Evolutionary conservation across 1,284 basidiomycete species (phyloP).

Genomic region (Stereum hirsutum): DNA sequence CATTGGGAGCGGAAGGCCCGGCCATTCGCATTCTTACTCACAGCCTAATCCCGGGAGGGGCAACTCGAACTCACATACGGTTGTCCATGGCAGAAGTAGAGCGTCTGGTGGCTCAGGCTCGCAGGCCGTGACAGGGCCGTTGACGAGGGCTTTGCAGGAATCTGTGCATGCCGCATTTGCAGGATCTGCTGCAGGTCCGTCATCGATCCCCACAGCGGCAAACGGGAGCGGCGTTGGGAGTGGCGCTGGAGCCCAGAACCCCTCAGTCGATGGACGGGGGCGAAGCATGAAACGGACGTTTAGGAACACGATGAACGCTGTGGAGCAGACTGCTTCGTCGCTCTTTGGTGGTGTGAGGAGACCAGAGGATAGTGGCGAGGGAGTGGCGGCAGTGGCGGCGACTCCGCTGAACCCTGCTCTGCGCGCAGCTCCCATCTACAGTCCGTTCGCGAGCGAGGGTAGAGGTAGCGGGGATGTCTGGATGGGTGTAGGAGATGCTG

Average conservation of each 20-base stretch:
- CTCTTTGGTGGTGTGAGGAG: conserved; percentile 65
- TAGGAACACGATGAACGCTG: conserved; percentile 54
- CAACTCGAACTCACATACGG: neutral
- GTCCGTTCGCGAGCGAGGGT: no score
- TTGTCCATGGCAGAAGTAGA: neutral
- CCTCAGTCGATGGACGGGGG: conserved; percentile 30
- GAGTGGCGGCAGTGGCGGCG: no score
- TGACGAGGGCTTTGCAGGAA: conserved; percentile 27
- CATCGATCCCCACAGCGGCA: neutral
- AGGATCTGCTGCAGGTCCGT: neutral
- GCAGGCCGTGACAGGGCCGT: neutral
- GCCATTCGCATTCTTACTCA: neutral
- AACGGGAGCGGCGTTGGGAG: conserved; percentile 16
- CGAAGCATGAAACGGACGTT: conserved; percentile 55
- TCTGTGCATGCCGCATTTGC: conserved; percentile 31
- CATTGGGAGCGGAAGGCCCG: neutral
- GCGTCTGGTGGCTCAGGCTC: neutral
- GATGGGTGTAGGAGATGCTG: no score
- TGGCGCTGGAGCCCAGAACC: conserved; percentile 7
- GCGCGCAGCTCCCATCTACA: no score
- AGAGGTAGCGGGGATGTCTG: no score
- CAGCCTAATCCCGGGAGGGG: neutral
- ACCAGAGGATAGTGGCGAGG: no score
- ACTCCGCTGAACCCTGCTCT: no score
- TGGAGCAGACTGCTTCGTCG: conserved; percentile 57